These are phyloP conservation scores for Saturnispora silvae DNA, from an alignment of 805 yeast genomes.

Conservation along the genomic window DNA sequence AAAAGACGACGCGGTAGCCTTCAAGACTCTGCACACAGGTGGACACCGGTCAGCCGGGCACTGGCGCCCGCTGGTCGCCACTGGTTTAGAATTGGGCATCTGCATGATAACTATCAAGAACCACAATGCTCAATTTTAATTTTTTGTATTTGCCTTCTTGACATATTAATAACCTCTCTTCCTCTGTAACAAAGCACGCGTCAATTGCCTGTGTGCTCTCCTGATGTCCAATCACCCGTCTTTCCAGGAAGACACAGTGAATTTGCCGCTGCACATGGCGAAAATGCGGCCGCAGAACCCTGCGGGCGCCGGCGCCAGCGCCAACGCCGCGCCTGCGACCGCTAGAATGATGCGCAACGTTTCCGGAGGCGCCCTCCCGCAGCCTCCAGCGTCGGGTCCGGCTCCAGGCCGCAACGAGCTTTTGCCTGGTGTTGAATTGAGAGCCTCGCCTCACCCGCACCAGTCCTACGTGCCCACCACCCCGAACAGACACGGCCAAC, in stretches of 20 bases:
- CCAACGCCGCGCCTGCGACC: conserved; percentile 48
- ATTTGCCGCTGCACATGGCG: background rate
- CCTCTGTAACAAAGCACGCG: background rate
- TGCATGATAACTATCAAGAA: too few species aligned
- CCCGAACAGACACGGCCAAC: background rate
- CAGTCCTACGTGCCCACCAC: background rate
- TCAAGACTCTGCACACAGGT: too few species aligned
- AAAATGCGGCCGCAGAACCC: background rate
- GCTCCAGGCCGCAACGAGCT: too few species aligned
- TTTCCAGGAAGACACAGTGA: background rate
- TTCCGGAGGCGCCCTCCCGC: conserved; percentile 18
- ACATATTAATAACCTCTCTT: background rate
- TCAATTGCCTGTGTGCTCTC: background rate
- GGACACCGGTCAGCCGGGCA: too few species aligned
- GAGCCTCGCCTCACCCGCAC: background rate
- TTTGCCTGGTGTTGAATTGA: conserved; percentile 1
- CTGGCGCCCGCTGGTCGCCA: too few species aligned
- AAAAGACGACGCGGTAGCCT: too few species aligned
- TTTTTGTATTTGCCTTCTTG: background rate
- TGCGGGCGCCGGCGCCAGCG: background rate
- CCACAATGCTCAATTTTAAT: too few species aligned
- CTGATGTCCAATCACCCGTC: background rate
- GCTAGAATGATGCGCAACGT: conserved; percentile 59
- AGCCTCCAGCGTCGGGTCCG: background rate
- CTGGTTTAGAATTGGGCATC: too few species aligned